phyloP scores from a whole-genome alignment of 2,329 filamentous ascomycete species.

The Fonsecaea nubica region DNA sequence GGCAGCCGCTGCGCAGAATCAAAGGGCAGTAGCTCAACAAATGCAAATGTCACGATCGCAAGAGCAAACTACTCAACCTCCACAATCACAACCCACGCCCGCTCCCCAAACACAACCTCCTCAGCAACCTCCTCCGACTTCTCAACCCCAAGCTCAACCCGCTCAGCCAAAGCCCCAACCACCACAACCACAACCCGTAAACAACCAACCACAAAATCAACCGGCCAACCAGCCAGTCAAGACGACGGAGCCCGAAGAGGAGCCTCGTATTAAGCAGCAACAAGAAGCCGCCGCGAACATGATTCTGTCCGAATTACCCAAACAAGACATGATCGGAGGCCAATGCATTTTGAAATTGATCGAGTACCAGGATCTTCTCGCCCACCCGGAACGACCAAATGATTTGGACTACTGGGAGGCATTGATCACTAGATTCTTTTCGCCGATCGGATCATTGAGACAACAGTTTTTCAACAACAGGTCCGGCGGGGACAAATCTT shows the following conservation, averaged over 20 bases:
- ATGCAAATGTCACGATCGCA: constrained; percentile 52
- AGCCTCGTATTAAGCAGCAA: constrained; percentile 47
- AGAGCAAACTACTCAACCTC: constrained; percentile 52
- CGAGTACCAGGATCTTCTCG: constrained; percentile 63
- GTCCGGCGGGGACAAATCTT: constrained; percentile 71
- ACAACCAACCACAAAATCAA: constrained; percentile 43
- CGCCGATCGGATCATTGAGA: constrained; percentile 75
- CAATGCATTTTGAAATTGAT: constrained; percentile 60
- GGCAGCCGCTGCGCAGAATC: constrained; percentile 45
- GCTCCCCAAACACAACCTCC: constrained; percentile 50
- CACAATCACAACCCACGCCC: constrained; percentile 53
- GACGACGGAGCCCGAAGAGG: constrained; percentile 44
- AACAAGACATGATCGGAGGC: constrained; percentile 47
- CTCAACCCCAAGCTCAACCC: constrained; percentile 46
- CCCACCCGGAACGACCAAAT: constrained; percentile 57
- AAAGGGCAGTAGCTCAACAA: constrained; percentile 50
- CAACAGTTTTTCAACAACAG: constrained; percentile 68
- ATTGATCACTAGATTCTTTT: constrained; percentile 84
- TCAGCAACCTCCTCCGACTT: constrained; percentile 45
- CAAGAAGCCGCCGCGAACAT: constrained; percentile 49
- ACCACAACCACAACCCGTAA: constrained; percentile 46
- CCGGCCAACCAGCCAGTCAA: constrained; percentile 39
- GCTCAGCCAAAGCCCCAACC: constrained; percentile 46
- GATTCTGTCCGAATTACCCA: constrained; percentile 48
- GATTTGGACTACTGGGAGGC: constrained; percentile 78